A percentile compares a stretch with the other conserved stretches of the same genome.
These are phyloP conservation scores for Leccinellum luteum DNA, from an alignment of 768 basidiomycete species.

Conservation along the genomic window DNA sequence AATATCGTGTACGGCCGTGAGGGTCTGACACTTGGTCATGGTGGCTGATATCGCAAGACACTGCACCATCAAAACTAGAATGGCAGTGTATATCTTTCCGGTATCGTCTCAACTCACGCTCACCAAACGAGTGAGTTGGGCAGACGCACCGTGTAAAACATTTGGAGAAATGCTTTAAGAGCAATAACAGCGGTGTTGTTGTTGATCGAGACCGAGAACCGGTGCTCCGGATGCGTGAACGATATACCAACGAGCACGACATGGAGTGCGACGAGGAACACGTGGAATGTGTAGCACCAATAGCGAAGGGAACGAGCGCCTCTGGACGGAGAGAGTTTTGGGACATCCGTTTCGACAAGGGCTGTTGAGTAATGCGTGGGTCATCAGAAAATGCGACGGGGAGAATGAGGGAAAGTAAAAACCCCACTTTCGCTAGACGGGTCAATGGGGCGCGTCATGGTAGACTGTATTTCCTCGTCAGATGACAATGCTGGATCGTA, in stretches of 20 bases:
- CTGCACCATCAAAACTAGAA: slow-evolving; percentile 14
- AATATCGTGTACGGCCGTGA: slow-evolving; percentile 21
- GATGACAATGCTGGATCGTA: no score
- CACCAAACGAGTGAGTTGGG: no score
- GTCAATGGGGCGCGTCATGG: no score
- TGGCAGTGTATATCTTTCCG: slow-evolving; percentile 16
- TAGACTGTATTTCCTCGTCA: no score
- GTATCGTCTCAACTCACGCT: neutral
- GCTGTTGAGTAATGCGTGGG: no score
- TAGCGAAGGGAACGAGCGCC: neutral
- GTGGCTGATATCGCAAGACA: slow-evolving; percentile 8
- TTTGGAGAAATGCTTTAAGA: neutral
- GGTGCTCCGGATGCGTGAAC: slow-evolving; percentile 5
- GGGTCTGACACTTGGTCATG: slow-evolving; percentile 8
- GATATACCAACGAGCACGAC: neutral
- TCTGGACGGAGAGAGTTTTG: no score
- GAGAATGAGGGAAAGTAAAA: no score
- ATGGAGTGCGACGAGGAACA: neutral
- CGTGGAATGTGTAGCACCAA: neutral
- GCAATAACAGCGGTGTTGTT: neutral
- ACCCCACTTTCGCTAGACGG: no score
- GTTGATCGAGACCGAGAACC: neutral
- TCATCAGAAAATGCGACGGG: no score
- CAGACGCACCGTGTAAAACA: slow-evolving; percentile 4
- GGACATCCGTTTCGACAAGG: no score